Evolutionary conservation across 31 red algal species (phyloP), one percentile per base, ranked within the genome.

Genomic region (Endocladia muricata): DNA sequence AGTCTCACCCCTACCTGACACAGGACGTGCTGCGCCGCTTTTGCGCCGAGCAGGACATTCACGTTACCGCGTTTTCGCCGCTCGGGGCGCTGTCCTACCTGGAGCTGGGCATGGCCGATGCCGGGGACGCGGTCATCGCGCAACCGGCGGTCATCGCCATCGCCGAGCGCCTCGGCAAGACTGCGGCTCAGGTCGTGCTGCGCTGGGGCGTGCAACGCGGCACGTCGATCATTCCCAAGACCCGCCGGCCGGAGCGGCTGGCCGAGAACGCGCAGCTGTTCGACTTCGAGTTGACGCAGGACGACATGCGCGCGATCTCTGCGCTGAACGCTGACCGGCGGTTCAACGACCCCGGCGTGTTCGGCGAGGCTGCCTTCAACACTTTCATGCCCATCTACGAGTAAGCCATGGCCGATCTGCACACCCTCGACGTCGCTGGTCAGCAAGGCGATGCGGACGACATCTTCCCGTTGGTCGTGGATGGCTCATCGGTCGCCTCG

Each of bases 1-100:
- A 97, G 65, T 34, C 58, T 35, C 89, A 97, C 62, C 91, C 86
- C 1, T 91, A 85, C 61, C 58, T 88, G 55, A 55, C 78, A 59
- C 76, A 85, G 29, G 39, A 61, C 3, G 78, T 89, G 2, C 70
- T 93, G 22, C 63, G 72, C 2, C 51, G 66, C 29, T 73, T 83
- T 48, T 83, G 79, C 55, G 44, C 41, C 36, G 23, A n/a, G 9
- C 28, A 83, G 40, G 71, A 61, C 21, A 77, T 86, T 1, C 28
- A 41, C 21, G 74, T 73, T 3, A 79, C 84, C 3, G 84, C 74
- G 2, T 79, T 88, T 63, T 88, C 84, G 59, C 63, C 84, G 52
- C 74, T 88, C 13, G 84, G 84, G 15, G 68, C 84, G 40, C 37
- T 36, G 21, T 59, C 44, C 33, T 88, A 88, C 31, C 52, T 79